Conservation (phyloP, 2,329 filamentous ascomycete genomes). For the Rhynchosporium secalis region DNA sequence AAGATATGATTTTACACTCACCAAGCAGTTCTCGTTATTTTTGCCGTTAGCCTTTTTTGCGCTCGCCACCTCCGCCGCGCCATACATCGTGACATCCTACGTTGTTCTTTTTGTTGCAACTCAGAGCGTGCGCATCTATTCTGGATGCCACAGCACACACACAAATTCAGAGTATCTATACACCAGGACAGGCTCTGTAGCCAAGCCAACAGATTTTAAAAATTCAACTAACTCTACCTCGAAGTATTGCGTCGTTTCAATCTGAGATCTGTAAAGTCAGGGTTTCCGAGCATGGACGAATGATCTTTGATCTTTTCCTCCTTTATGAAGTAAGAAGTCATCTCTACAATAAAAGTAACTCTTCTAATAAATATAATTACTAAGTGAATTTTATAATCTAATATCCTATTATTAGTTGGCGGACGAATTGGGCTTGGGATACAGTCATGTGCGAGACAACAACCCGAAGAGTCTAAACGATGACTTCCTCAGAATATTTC, state of each 20-base stretch:
- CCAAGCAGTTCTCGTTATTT: constrained; percentile 18
- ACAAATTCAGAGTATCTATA: constrained; percentile 1
- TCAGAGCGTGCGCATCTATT: constrained; percentile 9
- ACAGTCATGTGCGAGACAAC: constrained; percentile 79
- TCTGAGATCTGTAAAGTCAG: too few species aligned
- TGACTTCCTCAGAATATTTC: constrained; percentile 82
- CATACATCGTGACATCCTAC: constrained; percentile 29
- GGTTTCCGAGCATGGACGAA: too few species aligned
- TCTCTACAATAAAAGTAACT: too few species aligned
- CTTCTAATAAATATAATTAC: too few species aligned
- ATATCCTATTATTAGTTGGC: constrained; percentile 48
- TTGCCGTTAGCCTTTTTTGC: constrained; percentile 16
- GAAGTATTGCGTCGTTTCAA: constrained; percentile 14
- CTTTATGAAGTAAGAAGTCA: too few species aligned
- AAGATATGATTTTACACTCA: constrained; percentile 8
- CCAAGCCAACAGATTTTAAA: constrained; percentile 15
- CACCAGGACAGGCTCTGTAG: constrained; percentile 20
- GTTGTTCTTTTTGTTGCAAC: constrained; percentile 28
- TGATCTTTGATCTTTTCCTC: too few species aligned
- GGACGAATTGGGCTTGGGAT: constrained; percentile 68
- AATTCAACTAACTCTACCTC: constrained; percentile 15
- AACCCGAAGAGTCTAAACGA: constrained; percentile 81
- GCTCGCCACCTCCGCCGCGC: constrained; percentile 24
- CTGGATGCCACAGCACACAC: neutral
- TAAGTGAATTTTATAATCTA: too few species aligned